These are phyloP conservation scores for Mycena vitilis DNA, from an alignment of 768 basidiomycete species.

Conservation along the genomic window DNA sequence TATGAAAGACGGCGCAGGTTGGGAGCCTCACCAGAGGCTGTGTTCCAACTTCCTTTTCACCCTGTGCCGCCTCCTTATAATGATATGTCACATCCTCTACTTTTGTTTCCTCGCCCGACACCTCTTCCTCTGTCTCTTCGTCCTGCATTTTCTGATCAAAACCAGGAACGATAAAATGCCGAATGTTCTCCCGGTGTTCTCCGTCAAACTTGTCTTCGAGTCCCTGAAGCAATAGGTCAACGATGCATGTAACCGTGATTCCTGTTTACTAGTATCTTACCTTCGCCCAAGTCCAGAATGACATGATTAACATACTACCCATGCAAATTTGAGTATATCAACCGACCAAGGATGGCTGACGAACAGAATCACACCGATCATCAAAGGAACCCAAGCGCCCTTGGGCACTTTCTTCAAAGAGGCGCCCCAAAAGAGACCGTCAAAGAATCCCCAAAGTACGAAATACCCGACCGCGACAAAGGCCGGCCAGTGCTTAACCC, in stretches of 20 bases:
- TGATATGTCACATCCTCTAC: conserved; percentile 38
- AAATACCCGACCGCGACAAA: conserved; percentile 60
- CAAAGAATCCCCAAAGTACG: conserved; percentile 70
- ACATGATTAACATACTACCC: conserved; percentile 57
- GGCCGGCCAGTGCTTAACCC: conserved; percentile 62
- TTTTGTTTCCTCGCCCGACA: conserved; percentile 38
- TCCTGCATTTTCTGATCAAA: conserved; percentile 33
- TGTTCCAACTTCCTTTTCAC: conserved; percentile 28
- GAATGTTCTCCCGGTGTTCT: conserved; percentile 62
- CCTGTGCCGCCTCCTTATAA: conserved; percentile 32
- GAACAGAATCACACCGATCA: conserved; percentile 64
- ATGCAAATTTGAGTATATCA: neutral
- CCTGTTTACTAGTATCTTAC: conserved; percentile 31
- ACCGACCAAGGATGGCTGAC: conserved; percentile 28
- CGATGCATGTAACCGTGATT: neutral
- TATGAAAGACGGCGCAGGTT: conserved; percentile 69
- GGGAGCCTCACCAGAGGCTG: conserved; percentile 55
- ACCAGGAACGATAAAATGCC: conserved; percentile 60
- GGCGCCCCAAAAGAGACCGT: conserved; percentile 78
- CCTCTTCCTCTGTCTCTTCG: conserved; percentile 30
- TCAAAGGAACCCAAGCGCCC: conserved; percentile 77
- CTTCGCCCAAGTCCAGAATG: conserved; percentile 77
- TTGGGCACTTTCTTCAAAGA: conserved; percentile 69
- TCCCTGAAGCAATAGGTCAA: conserved; percentile 41
- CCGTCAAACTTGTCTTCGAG: conserved; percentile 74